These are phyloP conservation scores for Lineolata rhizophorae DNA, from an alignment of 495 filamentous ascomycete species.

Conservation along the genomic window DNA sequence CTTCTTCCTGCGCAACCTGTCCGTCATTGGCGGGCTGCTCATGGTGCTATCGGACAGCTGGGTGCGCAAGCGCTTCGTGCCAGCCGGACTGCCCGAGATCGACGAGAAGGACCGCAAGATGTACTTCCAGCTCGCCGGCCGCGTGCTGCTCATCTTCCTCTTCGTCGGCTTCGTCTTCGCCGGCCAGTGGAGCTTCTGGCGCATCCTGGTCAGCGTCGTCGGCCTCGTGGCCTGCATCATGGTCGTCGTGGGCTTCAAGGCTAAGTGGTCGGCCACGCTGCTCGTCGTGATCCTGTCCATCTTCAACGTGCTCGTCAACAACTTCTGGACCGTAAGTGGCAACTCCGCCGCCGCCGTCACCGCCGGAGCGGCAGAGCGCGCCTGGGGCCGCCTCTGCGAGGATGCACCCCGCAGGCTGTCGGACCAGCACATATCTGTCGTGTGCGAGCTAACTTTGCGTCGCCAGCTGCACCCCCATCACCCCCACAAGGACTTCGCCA, in stretches of 20 bases:
- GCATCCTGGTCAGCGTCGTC: constrained; percentile 58
- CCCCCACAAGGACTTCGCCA: constrained; percentile 98
- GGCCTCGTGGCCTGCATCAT: constrained; percentile 87
- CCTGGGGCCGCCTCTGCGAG: too few relatives aligned
- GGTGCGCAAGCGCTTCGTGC: constrained; percentile 93
- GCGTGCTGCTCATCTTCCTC: constrained; percentile 90
- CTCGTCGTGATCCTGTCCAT: constrained; percentile 85
- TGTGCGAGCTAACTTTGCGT: too few relatives aligned
- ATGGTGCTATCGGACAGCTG: constrained; percentile 97
- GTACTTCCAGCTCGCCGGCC: constrained; percentile 95
- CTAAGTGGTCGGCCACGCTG: constrained; percentile 90
- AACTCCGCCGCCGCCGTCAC: too few relatives aligned
- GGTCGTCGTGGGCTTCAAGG: constrained; percentile 99
- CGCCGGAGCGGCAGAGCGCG: too few relatives aligned
- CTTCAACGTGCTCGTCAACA: constrained; percentile 95
- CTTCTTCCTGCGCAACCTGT: constrained; percentile 97
- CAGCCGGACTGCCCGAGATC: constrained; percentile 76
- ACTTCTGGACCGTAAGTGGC: constrained; percentile 99
- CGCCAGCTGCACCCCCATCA: constrained; percentile 96
- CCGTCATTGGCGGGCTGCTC: constrained; percentile 84
- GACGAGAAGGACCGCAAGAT: constrained; percentile 99
- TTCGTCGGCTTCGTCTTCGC: constrained; percentile 93
- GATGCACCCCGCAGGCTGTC: too few relatives aligned
- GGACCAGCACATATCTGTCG: too few relatives aligned
- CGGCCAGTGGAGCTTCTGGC: constrained; percentile 73